phyloP scores from a whole-genome alignment of 2,329 filamentous ascomycete genomes.

The Xylaria sp. region DNA sequence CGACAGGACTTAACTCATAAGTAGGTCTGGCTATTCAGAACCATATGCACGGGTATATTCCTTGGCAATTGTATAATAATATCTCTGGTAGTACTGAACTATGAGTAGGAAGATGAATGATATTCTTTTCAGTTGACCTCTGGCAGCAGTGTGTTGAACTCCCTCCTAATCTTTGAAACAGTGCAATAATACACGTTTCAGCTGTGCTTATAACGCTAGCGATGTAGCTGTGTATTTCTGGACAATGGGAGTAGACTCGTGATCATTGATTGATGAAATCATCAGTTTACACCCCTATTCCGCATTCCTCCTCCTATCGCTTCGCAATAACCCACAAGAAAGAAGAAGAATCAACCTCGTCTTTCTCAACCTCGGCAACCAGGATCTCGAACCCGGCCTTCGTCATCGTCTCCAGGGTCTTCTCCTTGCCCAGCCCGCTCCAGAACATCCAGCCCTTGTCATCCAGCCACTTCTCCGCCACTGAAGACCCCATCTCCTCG shows the following conservation, averaged over 20 bases:
- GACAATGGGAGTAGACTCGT: no score
- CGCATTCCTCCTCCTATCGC: conserved; percentile 10
- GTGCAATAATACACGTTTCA: no score
- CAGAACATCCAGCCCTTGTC: conserved; percentile 57
- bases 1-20: no score
- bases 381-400: conserved; percentile 51
- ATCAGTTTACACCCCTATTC: background rate
- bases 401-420: conserved; percentile 47
- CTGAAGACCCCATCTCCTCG: conserved; percentile 43
- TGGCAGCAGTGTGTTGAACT: background rate
- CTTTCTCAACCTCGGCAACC: conserved; percentile 46
- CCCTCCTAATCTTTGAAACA: no score
- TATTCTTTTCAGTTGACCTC: background rate
- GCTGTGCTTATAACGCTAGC: no score
- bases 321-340: conserved; percentile 56
- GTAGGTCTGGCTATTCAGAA: no score
- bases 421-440: conserved; percentile 54
- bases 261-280: no score
- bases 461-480: conserved; percentile 52
- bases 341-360: conserved; percentile 48
- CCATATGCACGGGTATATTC: no score
- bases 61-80: background rate
- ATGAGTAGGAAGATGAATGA: no score
- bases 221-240: no score
- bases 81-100: no score